These are phyloP conservation scores for Oryza meyeriana DNA, from an alignment of 176 grass and related monocot species.

Conservation along the genomic window DNA sequence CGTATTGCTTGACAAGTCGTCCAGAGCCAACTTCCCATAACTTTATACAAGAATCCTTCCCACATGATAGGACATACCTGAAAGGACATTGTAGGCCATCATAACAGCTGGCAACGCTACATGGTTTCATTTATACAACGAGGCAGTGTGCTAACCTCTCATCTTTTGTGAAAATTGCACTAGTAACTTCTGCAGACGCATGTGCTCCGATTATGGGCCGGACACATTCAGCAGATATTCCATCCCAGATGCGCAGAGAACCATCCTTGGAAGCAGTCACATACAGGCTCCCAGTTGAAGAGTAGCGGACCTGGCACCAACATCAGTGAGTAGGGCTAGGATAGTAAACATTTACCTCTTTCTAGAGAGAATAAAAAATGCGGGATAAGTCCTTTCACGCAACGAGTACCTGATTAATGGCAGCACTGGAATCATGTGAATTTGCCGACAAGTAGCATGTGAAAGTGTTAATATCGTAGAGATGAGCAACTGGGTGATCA, in stretches of 20 bases:
- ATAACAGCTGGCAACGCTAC: constrained; percentile 11
- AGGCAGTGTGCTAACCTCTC: constrained; percentile 53
- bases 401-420: constrained; percentile 81
- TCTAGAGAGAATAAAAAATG: constrained; percentile 1
- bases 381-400: neutral
- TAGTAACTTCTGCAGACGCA: constrained; percentile 74
- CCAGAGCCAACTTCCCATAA: constrained; percentile 96
- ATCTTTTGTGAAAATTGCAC: constrained; percentile 86
- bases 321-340: constrained; percentile 16
- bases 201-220: constrained; percentile 80
- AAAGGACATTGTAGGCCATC: constrained; percentile 17
- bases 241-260: constrained; percentile 79
- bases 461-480: constrained; percentile 98
- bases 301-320: constrained; percentile 70
- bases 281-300: constrained; percentile 77
- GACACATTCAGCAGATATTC: constrained; percentile 80
- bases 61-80: constrained; percentile 83
- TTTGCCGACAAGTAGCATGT: constrained; percentile 85
- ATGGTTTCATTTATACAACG: neutral
- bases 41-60: constrained; percentile 84
- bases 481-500: constrained; percentile 88
- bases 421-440: constrained; percentile 57
- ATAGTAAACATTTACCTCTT: constrained; percentile 13
- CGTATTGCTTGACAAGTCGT: constrained; percentile 78
- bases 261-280: constrained; percentile 95